Conservation (phyloP, 495 filamentous ascomycete genomes). For the Corynascus novoguineensis region DNA sequence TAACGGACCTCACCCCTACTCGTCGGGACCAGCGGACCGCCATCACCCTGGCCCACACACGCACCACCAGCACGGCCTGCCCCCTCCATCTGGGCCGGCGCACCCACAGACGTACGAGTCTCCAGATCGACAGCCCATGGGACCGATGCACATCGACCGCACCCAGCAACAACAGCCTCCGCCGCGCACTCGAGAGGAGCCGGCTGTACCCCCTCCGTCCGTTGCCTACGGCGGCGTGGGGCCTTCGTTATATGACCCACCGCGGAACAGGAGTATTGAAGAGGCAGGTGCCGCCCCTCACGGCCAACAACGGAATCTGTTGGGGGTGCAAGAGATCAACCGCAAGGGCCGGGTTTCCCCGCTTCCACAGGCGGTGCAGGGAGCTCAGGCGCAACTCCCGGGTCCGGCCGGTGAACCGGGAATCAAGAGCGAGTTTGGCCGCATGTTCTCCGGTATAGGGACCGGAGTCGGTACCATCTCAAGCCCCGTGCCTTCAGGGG, state of each 20-base stretch:
- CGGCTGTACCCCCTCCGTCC: slow-evolving; percentile 39
- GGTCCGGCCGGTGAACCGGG: slow-evolving; percentile 72
- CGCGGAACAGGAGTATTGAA: slow-evolving; percentile 47
- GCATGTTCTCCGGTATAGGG: slow-evolving; percentile 87
- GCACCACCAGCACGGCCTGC: slow-evolving; percentile 38
- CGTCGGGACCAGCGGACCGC: slow-evolving; percentile 40
- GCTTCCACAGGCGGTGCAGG: slow-evolving; percentile 86
- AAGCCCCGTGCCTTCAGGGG: slow-evolving; percentile 46
- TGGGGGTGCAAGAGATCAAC: slow-evolving; percentile 59
- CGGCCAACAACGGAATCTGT: slow-evolving; percentile 43
- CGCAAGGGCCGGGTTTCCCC: slow-evolving; percentile 66
- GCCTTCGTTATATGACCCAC: slow-evolving; percentile 33
- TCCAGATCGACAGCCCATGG: slow-evolving; percentile 42
- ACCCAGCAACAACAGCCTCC: slow-evolving; percentile 34
- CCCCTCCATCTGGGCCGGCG: slow-evolving; percentile 32
- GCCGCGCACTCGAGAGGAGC: slow-evolving; percentile 32
- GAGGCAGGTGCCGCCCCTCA: slow-evolving; percentile 51
- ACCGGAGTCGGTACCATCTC: slow-evolving; percentile 67
- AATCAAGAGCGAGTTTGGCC: slow-evolving; percentile 86
- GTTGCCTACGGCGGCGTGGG: slow-evolving; percentile 39
- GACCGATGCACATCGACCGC: slow-evolving; percentile 31
- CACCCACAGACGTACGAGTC: slow-evolving; percentile 45
- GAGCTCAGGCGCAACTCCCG: slow-evolving; percentile 71
- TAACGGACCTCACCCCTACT: slow-evolving; percentile 43
- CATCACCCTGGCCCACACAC: slow-evolving; percentile 41